Conservation (phyloP, 148 eudicot genomes). For the Limonium bicolor region DNA sequence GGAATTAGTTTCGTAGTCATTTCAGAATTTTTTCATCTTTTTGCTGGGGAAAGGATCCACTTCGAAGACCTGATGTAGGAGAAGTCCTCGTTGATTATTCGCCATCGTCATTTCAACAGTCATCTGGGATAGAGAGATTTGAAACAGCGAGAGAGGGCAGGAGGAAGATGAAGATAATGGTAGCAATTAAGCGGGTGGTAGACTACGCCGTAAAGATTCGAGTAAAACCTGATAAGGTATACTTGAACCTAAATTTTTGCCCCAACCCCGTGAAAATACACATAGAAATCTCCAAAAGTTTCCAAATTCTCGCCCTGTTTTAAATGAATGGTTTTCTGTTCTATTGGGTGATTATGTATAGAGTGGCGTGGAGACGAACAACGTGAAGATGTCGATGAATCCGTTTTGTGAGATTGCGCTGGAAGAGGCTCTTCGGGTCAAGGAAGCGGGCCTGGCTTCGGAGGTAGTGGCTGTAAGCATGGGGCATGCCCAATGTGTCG, state of each 20-base stretch:
- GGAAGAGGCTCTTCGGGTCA: conserved; percentile 83
- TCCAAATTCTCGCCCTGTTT: not conserved
- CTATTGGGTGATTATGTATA: too few species aligned
- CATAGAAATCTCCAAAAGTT: too few species aligned
- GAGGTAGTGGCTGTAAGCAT: conserved; percentile 82
- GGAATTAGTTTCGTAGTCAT: too few species aligned
- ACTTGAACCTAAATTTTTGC: not conserved
- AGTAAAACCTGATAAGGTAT: conserved; percentile 85
- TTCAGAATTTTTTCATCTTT: too few species aligned
- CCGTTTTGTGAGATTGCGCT: conserved; percentile 92
- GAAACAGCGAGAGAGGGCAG: too few species aligned
- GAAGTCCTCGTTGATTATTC: too few species aligned
- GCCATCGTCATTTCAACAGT: too few species aligned
- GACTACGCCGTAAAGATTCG: conserved; percentile 97
- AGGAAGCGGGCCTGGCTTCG: conserved; percentile 73
- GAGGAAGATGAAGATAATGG: conserved; percentile 91
- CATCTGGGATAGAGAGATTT: too few species aligned
- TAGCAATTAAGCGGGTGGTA: conserved; percentile 71
- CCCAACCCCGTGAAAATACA: not conserved
- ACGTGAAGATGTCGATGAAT: conserved; percentile 98
- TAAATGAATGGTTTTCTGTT: too few species aligned
- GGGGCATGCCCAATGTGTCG: conserved; percentile 73
- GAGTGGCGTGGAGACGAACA: conserved; percentile 81
- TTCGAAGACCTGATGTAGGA: too few species aligned
- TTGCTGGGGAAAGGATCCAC: too few species aligned